Conservation (phyloP, 169 alveolate species). For the Babesia ovata region DNA sequence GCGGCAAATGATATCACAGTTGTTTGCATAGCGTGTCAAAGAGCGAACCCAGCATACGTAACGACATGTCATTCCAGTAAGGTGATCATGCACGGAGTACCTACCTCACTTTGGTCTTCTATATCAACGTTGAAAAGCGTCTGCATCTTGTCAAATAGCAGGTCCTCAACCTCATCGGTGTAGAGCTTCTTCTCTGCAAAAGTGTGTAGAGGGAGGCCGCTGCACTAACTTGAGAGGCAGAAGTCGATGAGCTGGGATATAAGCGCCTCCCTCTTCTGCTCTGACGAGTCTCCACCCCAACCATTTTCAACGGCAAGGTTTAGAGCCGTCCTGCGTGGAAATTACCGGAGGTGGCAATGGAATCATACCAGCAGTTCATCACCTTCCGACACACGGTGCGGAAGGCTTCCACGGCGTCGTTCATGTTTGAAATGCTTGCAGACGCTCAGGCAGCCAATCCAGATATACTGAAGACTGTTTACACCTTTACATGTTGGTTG, state of each 20-base stretch:
- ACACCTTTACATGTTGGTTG: not conserved
- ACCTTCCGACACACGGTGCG: constrained; percentile 48
- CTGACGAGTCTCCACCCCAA: constrained; percentile 64
- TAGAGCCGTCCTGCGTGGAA: constrained; percentile 64
- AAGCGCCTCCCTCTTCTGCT: constrained; percentile 30
- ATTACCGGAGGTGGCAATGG: not conserved
- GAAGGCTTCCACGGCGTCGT: constrained; percentile 31
- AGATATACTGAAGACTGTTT: not conserved
- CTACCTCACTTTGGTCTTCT: constrained; percentile 68
- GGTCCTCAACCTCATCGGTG: constrained; percentile 60
- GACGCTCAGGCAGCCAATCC: not conserved
- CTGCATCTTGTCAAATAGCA: constrained; percentile 45
- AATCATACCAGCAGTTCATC: constrained; percentile 61
- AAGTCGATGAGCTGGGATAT: constrained; percentile 39
- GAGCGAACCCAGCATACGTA: no score
- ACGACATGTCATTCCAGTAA: no score
- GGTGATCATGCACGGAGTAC: not conserved
- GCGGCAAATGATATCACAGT: no score
- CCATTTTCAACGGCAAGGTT: constrained; percentile 65
- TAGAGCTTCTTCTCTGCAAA: constrained; percentile 43
- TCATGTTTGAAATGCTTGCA: constrained; percentile 3
- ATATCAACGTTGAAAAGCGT: constrained; percentile 47
- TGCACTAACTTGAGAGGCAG: constrained; percentile 44
- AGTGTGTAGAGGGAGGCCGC: not conserved
- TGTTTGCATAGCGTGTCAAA: no score